Evolutionary conservation across 1,284 basidiomycete species (phyloP), one percentile per base, ranked within the genome.

Genomic region (Marasmius tenuissimus): DNA sequence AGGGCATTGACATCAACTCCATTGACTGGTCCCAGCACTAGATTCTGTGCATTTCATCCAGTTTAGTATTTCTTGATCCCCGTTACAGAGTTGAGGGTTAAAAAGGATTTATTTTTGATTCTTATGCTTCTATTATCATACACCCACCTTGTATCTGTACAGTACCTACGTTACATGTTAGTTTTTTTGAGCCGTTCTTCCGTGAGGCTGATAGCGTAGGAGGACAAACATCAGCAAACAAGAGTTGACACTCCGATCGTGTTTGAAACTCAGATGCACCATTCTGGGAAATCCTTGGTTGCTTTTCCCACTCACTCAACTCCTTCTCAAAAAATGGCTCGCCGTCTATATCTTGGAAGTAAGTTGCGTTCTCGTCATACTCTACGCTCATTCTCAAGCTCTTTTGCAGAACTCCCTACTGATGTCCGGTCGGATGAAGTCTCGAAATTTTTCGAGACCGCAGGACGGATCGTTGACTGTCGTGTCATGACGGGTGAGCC

Each of bases 1-100:
- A 97, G 72, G 97, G 97, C 48, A 95, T 99, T 60, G 96, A 98
- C 73, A 86, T 98, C 68, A 93, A 88, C 73, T 83, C 89, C 22
- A 97, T 99, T 72, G 85, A 97, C 73, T 98, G 96, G 96, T 90
- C 76, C 40, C 75, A 88, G 69, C 84, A 86, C 65, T 86, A 71
- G 75, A 61, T 34, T 57, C 20, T 27, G 50, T 38, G 33, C 18
- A 27, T 27, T 27, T 27, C 4, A 27, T 2, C 27, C 27, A 27
- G 4, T 27, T 27, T 27, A 4, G 27, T 27, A 27, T 27, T 27
- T 27, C 27, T 27, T 27, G 27, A 27, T 27, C 27, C 27, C 27
- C 27, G 27, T 27, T 27, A 27, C 27, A 27, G 27, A 27, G 27
- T 27, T 27, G 12, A 50, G 22, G 34, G 18, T 5, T 38, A 27